Evolutionary conservation across 345 rosid genomes (phyloP).

Genomic region (Angophora floribunda): DNA sequence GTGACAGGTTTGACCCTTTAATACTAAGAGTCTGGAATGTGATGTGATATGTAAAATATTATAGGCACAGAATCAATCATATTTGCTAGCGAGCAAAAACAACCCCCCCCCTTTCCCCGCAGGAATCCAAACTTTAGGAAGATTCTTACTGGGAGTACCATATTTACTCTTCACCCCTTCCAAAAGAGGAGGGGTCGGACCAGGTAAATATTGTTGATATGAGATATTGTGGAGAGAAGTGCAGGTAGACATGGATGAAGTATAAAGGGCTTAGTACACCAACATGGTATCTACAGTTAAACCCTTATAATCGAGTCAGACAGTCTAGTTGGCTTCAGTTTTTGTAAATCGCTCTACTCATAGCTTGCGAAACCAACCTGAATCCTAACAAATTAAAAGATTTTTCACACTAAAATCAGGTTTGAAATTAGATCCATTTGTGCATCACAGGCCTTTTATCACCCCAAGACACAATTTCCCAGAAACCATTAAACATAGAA

Average conservation of each 20-base stretch:
- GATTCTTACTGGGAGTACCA: not conserved
- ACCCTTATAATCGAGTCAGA: not conserved
- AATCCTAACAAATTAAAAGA: not conserved
- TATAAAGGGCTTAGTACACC: not conserved
- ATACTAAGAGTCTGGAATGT: not conserved
- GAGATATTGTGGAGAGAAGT: not conserved
- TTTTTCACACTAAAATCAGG: not conserved
- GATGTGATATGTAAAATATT: not conserved
- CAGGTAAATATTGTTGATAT: not conserved
- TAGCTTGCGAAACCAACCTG: not conserved
- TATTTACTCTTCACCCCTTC: not conserved
- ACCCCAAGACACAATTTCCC: not conserved
- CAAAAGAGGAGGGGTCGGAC: not conserved
- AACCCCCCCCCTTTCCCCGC: no score
- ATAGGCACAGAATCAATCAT: not conserved
- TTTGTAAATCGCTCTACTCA: not conserved
- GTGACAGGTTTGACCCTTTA: not conserved
- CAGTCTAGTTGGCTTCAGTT: not conserved
- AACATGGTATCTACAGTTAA: not conserved
- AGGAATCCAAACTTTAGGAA: not conserved
- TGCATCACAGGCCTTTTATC: not conserved
- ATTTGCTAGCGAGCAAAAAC: not conserved
- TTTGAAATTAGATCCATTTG: not conserved
- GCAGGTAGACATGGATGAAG: not conserved
- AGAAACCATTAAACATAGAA: not conserved